A percentile compares a stretch with the other conserved stretches of the same genome.
These are phyloP conservation scores for Apiotrichum akiyoshidainum DNA, from an alignment of 1,284 basidiomycete species.

Conservation along the genomic window DNA sequence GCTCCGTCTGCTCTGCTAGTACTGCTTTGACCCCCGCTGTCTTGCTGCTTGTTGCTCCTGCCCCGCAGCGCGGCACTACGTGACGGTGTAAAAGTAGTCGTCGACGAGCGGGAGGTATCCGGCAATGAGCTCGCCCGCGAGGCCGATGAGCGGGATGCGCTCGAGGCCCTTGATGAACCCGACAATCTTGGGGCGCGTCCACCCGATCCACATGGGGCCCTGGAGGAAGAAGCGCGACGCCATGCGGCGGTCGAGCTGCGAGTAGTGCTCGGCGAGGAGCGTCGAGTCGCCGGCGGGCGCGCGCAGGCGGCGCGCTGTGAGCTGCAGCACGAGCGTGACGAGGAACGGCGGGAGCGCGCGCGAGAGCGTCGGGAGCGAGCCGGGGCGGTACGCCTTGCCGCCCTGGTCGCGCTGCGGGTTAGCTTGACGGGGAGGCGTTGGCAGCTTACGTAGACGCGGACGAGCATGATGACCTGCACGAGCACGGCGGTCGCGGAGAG, in stretches of 20 bases:
- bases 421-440: too few relatives aligned
- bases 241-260: constrained; percentile 72
- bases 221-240: constrained; percentile 76
- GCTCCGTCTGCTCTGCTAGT: too few relatives aligned
- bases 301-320: constrained; percentile 39
- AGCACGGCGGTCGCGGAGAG: constrained; percentile 36
- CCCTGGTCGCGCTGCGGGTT: constrained; percentile 5
- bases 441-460: constrained; percentile 27
- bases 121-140: constrained; percentile 71
- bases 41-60: too few relatives aligned
- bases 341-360: constrained; percentile 37
- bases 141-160: constrained; percentile 66
- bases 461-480: constrained; percentile 60
- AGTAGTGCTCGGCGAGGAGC: constrained; percentile 61
- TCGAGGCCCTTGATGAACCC: constrained; percentile 60
- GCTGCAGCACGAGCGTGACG: constrained; percentile 34
- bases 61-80: too few relatives aligned
- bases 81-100: constrained; percentile 69
- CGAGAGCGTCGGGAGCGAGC: constrained; percentile 41
- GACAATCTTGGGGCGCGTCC: constrained; percentile 76
- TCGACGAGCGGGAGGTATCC: constrained; percentile 93
- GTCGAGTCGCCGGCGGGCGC: constrained; percentile 20
- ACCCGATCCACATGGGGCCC: constrained; percentile 82
- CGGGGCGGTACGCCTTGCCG: constrained; percentile 18
- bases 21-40: too few relatives aligned